Evolutionary conservation across 768 basidiomycete genomes (phyloP), one percentile per base, ranked within the genome.

Genomic region (Tylopilus sp.): DNA sequence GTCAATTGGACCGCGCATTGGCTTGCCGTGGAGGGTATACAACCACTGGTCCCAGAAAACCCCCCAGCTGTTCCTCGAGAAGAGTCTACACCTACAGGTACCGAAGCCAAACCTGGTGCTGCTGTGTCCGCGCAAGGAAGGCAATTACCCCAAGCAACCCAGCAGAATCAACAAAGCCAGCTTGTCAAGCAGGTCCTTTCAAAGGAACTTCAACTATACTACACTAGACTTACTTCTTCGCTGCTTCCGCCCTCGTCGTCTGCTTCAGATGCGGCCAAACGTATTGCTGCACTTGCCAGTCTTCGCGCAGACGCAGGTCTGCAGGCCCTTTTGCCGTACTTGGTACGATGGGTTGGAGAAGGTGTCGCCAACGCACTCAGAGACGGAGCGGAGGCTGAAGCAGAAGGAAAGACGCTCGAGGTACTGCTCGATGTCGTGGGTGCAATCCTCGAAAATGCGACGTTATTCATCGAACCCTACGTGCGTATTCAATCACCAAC

Each of bases 11-110:
- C 85, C 0, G 95, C 97, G 2, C 97, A 99, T 66, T 99, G 97
- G 97, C 78, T 99, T 28, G 95, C 95, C 1, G 93, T 99, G 35
- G 97, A 99, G 61, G 97, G 97, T 22, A 89, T 99, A 12, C 97
- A 98, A 63, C 95, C 95, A 0, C 79, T 92, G n/a, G 89, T 95
- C 44, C 91, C 91, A 12, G 92, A 97, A 66, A 98, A 98, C 67
- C 94, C 94, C 0, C 87, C 91, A n/a, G 84, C 86, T 2, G 75
- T 88, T 40, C 84, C 86, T 0, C 74, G 79, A 57, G 83, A 85
- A 49, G 73, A 70, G 67, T 76, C 58, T 26, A 56, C 48, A 18
- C 57, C 58, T 22, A 58, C 56, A 47, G 57, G 52, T 40, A 66
- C 21, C 54, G 73, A 60, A 26, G 56, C 56, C 18, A 69, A 67